Conservation (phyloP, 2,329 filamentous ascomycete species). For the Fonsecaea multimorphosa region DNA sequence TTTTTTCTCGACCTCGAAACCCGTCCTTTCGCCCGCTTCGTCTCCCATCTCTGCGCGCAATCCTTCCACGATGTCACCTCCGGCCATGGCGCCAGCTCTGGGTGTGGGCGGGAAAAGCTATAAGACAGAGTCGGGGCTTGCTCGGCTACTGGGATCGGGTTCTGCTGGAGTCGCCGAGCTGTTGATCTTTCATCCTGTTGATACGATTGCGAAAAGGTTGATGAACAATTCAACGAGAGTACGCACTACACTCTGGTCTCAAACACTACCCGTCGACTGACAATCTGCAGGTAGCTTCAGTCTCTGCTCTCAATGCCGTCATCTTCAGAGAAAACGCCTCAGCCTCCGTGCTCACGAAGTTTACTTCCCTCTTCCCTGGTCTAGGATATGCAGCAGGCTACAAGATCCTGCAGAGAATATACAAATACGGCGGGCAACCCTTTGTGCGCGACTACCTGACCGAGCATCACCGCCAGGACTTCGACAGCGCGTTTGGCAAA, state of each 20-base stretch:
- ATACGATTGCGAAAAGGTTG: constrained; percentile 97
- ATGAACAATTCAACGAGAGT: constrained; percentile 95
- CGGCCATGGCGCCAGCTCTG: constrained; percentile 39
- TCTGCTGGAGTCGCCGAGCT: constrained; percentile 92
- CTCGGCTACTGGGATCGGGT: constrained; percentile 92
- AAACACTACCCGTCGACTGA: constrained; percentile 8
- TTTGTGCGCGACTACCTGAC: constrained; percentile 89
- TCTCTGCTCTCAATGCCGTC: constrained; percentile 78
- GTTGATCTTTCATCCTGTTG: constrained; percentile 91
- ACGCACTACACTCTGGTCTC: constrained; percentile 38
- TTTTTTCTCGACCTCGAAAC: neutral
- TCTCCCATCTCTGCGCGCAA: neutral
- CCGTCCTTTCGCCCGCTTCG: neutral
- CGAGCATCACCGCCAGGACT: constrained; percentile 77
- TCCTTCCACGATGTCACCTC: constrained; percentile 33
- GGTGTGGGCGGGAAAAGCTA: constrained; percentile 62
- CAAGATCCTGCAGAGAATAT: constrained; percentile 95
- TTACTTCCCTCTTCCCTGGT: constrained; percentile 94
- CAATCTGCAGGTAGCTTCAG: constrained; percentile 58
- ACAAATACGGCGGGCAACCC: constrained; percentile 98
- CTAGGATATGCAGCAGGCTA: constrained; percentile 97
- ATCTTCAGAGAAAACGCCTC: constrained; percentile 89
- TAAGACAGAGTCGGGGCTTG: constrained; percentile 87
- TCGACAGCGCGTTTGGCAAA: constrained; percentile 90
- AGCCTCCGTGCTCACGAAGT: constrained; percentile 75